Percentiles rank a stretch among this genome's conserved stretches.
Conservation (phyloP, 73 alveolate genomes). For the Paramecium primaurelia region DNA sequence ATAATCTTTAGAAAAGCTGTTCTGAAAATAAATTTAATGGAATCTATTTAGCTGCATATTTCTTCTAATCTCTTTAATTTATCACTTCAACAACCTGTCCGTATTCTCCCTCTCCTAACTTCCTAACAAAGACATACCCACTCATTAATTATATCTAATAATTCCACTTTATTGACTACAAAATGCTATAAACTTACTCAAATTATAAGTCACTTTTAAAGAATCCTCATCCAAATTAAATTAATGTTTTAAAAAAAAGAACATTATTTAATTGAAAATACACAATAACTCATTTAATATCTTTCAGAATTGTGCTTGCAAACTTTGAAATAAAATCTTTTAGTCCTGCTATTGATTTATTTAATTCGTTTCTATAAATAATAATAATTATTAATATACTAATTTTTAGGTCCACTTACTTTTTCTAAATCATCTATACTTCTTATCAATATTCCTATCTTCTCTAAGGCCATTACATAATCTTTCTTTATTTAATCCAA, state of each 20-base stretch:
- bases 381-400: background rate
- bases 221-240: background rate
- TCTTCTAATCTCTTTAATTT: background rate
- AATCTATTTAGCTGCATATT: background rate
- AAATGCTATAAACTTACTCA: background rate
- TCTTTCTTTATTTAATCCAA: background rate
- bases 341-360: constrained; percentile 2
- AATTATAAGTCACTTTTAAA: background rate
- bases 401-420: background rate
- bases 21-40: background rate
- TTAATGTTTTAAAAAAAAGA: background rate
- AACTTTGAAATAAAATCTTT: background rate
- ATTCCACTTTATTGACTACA: background rate
- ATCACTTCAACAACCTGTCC: background rate
- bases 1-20: background rate
- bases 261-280: background rate
- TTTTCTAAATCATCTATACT: background rate
- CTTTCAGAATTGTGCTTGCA: background rate
- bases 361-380: background rate
- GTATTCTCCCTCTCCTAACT: background rate
- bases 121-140: background rate
- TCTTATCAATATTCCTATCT: background rate
- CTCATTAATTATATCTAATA: background rate
- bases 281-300: background rate
- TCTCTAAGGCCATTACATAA: background rate